Evolutionary conservation across 163 green algal species (phyloP), one percentile per base, ranked within the genome.

Genomic region (Chlamydomonas reinhardtii): DNA sequence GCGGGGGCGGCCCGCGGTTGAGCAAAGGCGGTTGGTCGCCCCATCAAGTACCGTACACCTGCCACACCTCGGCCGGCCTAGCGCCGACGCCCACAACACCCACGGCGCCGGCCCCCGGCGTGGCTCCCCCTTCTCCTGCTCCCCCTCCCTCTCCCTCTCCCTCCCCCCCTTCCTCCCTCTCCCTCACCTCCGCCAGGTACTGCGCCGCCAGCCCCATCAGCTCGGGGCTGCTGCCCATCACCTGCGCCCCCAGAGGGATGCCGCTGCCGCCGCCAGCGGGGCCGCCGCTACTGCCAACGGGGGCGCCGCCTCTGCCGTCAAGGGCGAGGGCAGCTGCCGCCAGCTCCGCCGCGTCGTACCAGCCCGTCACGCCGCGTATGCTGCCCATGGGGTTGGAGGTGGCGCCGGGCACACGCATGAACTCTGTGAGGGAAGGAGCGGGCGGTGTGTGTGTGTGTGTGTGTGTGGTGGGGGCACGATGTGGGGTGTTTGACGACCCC

Each of bases 331-430:
- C 22, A 12, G 25, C 9, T 16, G 2, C 65, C 14, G 20, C 82
- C 35, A 95, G 88, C 91, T 95, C 92, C 4, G 24, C n/a, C 1
- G 82, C 77, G 65, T 92, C 66, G 74, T 95, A 95, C 29, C 48
- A 37, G 9, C 64, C 52, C 15, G 31, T 68, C 16, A 93, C 76
- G 34, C 92, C 92, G 4, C 81, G 72, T 12, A 86, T 78, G 15
- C 74, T 76, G n/a, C 73, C 80, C 0, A 76, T 16, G 4, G 88
- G 86, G 34, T 89, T 88, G 22, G 86, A 56, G 5, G 85, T 72
- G 22, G 52, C 62, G 75, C 65, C 25, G 4, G 92, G 92, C 24
- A 95, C 77, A 25, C 92, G 90, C 27, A 95, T 91, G 90, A 95
- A 95, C 84, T 95, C 92, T 92, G 87, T n/a, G 1, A 31, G 65